Percentiles rank a stretch among this genome's conserved stretches.
Conservation (phyloP, 352 stramenopile species). For the Phytophthora pistaciae region DNA sequence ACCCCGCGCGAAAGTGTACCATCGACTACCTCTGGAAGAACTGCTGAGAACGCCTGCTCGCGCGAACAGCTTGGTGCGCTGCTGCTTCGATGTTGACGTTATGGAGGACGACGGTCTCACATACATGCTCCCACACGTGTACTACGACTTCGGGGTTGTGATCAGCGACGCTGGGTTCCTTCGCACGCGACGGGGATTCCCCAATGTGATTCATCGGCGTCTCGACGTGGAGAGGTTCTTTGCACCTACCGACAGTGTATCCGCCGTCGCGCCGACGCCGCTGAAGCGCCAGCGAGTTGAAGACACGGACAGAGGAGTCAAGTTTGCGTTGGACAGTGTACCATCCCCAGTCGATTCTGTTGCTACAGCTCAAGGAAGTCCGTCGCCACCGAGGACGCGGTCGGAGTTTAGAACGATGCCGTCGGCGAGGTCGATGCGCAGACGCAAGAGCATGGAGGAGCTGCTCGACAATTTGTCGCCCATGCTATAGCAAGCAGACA, state of each 20-base stretch:
- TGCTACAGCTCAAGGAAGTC: slow-evolving; percentile 5
- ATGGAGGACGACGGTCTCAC: slow-evolving; percentile 38
- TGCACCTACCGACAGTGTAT: slow-evolving; percentile 15
- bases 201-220: slow-evolving; percentile 59
- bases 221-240: slow-evolving; percentile 64
- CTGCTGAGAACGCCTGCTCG: slow-evolving; percentile 57
- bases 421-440: slow-evolving; percentile 52
- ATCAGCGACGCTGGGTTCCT: slow-evolving; percentile 52
- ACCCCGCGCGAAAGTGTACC: slow-evolving; percentile 34
- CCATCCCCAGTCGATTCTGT: slow-evolving; percentile 9
- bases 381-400: slow-evolving; percentile 8
- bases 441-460: slow-evolving; percentile 67
- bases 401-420: slow-evolving; percentile 2
- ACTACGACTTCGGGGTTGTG: slow-evolving; percentile 67
- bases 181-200: slow-evolving; percentile 59
- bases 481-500: too few species aligned
- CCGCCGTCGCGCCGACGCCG: slow-evolving; percentile 13
- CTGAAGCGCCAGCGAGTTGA: slow-evolving; percentile 9
- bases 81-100: slow-evolving; percentile 47
- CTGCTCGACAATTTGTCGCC: slow-evolving; percentile 17
- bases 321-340: slow-evolving; percentile 24
- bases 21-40: slow-evolving; percentile 60
- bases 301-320: slow-evolving; percentile 5
- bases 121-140: slow-evolving; percentile 62
- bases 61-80: slow-evolving; percentile 59